Percentiles rank a stretch among this genome's conserved stretches.
phyloP scores from a whole-genome alignment of 768 basidiomycete species.

The Leccinum boreale region DNA sequence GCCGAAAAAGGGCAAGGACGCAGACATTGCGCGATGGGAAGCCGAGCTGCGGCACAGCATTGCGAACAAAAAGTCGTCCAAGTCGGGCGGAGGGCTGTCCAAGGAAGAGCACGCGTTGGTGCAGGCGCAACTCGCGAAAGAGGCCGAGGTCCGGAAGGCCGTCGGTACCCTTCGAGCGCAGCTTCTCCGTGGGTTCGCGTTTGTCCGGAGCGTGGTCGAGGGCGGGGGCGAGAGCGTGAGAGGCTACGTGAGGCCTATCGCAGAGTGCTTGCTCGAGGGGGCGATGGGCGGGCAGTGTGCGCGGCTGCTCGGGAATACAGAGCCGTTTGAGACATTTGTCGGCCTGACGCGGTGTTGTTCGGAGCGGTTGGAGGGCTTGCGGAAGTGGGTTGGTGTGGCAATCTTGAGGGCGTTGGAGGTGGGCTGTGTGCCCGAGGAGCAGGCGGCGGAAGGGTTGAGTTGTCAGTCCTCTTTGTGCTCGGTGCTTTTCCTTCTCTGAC shows the following conservation, averaged over 20 bases:
- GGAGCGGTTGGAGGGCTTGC: slow-evolving; percentile 63
- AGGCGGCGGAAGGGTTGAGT: slow-evolving; percentile 67
- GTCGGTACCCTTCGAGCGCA: slow-evolving; percentile 53
- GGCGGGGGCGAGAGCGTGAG: slow-evolving; percentile 45
- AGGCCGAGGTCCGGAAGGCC: slow-evolving; percentile 59
- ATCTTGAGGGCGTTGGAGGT: slow-evolving; percentile 72
- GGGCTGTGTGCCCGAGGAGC: slow-evolving; percentile 64
- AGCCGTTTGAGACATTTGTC: slow-evolving; percentile 71
- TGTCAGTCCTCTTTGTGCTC: background rate
- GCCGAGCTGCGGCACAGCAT: slow-evolving; percentile 85
- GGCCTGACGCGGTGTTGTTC: slow-evolving; percentile 68
- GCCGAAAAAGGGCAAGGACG: slow-evolving; percentile 76
- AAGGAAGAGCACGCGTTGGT: slow-evolving; percentile 87
- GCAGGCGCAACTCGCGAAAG: slow-evolving; percentile 78
- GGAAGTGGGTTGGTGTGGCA: slow-evolving; percentile 78
- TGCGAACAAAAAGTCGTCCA: slow-evolving; percentile 63
- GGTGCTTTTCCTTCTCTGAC: background rate
- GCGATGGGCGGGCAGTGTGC: slow-evolving; percentile 53
- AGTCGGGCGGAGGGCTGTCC: slow-evolving; percentile 46
- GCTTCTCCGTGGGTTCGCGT: slow-evolving; percentile 63
- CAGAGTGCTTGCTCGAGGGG: slow-evolving; percentile 60
- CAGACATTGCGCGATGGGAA: slow-evolving; percentile 93
- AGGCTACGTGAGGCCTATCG: slow-evolving; percentile 54
- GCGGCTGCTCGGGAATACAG: slow-evolving; percentile 51
- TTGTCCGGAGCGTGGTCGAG: slow-evolving; percentile 61